These are phyloP conservation scores for Priceomyces castillae DNA, from an alignment of 805 yeast genomes.

Conservation along the genomic window DNA sequence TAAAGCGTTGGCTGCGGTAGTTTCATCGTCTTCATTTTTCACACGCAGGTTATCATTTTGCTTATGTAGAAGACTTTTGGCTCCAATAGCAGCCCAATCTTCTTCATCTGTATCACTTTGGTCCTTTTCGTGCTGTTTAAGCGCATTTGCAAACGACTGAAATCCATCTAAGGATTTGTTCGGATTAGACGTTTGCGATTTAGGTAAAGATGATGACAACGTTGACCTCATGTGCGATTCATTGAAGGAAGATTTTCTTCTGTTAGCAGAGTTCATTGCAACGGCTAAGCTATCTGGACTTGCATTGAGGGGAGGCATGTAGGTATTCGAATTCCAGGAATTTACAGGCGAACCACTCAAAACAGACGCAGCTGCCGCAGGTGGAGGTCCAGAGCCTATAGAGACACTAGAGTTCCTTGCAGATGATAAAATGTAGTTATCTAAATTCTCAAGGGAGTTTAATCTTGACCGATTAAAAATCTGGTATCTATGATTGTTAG, in stretches of 20 bases:
- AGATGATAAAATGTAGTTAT: conserved; percentile 40
- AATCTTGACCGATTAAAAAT: conserved; percentile 38
- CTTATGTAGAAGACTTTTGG: conserved; percentile 53
- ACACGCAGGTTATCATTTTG: conserved; percentile 9
- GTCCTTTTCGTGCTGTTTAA: conserved; percentile 1
- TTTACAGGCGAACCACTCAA: conserved; percentile 22
- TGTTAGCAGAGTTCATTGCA: conserved; percentile 17
- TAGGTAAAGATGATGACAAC: conserved; percentile 20
- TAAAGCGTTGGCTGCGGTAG: conserved; percentile 59
- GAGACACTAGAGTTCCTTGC: conserved; percentile 35
- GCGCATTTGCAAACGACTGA: neutral
- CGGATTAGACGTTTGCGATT: conserved; percentile 4
- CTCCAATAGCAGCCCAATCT: conserved; percentile 93
- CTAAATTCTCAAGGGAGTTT: conserved; percentile 42
- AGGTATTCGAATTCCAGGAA: conserved; percentile 14
- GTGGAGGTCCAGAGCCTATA: conserved; percentile 34
- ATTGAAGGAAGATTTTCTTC: conserved; percentile 42
- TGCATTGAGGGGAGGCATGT: conserved; percentile 10
- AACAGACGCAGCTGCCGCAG: conserved; percentile 16
- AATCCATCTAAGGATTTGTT: conserved; percentile 1
- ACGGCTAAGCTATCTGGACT: conserved; percentile 19
- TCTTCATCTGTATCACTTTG: conserved; percentile 87
- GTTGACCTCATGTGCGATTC: conserved; percentile 36
- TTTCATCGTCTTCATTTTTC: conserved; percentile 36
- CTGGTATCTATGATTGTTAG: conserved; percentile 25